phyloP scores from a whole-genome alignment of 129 eudicot species.

The Centella asiatica region DNA sequence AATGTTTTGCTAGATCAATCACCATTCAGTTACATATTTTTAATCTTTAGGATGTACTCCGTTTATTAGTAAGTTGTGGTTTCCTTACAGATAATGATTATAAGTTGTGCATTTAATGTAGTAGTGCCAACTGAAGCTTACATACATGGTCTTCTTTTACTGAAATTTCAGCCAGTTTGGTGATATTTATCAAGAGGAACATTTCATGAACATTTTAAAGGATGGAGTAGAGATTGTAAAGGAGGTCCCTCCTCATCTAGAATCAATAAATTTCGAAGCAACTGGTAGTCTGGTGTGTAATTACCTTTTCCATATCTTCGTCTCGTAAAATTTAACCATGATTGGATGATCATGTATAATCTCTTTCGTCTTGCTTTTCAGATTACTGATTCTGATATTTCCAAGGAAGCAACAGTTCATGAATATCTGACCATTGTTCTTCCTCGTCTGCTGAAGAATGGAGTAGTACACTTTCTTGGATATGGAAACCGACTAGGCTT shows the following conservation, averaged over 20 bases:
- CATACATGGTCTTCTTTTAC: background rate
- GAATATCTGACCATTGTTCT: conserved; percentile 56
- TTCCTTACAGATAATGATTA: too few species aligned
- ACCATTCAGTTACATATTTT: too few species aligned
- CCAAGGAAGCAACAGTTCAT: conserved; percentile 66
- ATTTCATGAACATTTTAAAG: conserved; percentile 50
- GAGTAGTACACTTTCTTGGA: conserved; percentile 90
- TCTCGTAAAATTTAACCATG: background rate
- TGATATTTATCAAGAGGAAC: conserved; percentile 86
- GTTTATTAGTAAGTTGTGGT: too few species aligned
- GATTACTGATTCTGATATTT: conserved; percentile 88
- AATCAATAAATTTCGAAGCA: conserved; percentile 59
- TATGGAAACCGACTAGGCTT: conserved; percentile 92
- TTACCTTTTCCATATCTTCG: background rate
- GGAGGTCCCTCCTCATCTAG: conserved; percentile 62
- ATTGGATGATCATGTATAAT: background rate
- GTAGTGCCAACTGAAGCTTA: too few species aligned
- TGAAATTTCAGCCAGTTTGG: conserved; percentile 71
- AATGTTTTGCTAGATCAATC: too few species aligned
- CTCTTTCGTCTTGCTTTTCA: conserved; percentile 25
- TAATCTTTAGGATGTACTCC: too few species aligned
- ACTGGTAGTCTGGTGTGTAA: conserved; percentile 73
- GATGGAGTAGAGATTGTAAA: conserved; percentile 63
- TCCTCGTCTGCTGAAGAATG: conserved; percentile 55
- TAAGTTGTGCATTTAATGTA: too few species aligned